phyloP scores from a whole-genome alignment of 805 yeast genomes.

The Candida orba region DNA sequence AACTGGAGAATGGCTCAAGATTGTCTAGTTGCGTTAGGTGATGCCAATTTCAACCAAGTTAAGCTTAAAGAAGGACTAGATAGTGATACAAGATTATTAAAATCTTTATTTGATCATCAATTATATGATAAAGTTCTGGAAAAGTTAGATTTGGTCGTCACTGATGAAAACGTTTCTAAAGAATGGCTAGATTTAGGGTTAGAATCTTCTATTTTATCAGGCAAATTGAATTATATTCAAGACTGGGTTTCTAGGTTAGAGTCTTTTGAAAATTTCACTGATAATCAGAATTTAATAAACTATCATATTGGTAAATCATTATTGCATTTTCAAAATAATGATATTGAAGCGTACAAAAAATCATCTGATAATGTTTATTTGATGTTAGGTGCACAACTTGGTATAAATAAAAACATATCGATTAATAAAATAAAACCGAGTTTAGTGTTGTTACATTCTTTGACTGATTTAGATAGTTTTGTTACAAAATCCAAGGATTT shows the following conservation, averaged over 20 bases:
- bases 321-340: constrained; percentile 31
- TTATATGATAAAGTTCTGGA: constrained; percentile 47
- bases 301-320: constrained; percentile 63
- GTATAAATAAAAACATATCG: constrained; percentile 41
- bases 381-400: constrained; percentile 54
- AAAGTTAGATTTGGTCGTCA: constrained; percentile 14
- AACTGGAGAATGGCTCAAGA: constrained; percentile 86
- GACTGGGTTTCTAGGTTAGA: constrained; percentile 57
- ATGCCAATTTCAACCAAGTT: constrained; percentile 20
- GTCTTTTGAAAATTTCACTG: constrained; percentile 33
- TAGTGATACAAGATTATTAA: constrained; percentile 48
- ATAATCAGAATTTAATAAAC: constrained; percentile 46
- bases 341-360: constrained; percentile 27
- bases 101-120: constrained; percentile 71
- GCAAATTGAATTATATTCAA: constrained; percentile 41
- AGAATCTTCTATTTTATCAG: constrained; percentile 65
- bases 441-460: constrained; percentile 50
- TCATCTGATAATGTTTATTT: constrained; percentile 46
- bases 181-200: constrained; percentile 66
- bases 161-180: constrained; percentile 6
- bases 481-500: background rate
- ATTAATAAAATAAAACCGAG: constrained; percentile 40
- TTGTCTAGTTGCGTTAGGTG: constrained; percentile 65
- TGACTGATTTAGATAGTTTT: constrained; percentile 44
- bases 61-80: constrained; percentile 18